Conservation (phyloP, 179 eudicot species). For the Actinidia arguta region DNA sequence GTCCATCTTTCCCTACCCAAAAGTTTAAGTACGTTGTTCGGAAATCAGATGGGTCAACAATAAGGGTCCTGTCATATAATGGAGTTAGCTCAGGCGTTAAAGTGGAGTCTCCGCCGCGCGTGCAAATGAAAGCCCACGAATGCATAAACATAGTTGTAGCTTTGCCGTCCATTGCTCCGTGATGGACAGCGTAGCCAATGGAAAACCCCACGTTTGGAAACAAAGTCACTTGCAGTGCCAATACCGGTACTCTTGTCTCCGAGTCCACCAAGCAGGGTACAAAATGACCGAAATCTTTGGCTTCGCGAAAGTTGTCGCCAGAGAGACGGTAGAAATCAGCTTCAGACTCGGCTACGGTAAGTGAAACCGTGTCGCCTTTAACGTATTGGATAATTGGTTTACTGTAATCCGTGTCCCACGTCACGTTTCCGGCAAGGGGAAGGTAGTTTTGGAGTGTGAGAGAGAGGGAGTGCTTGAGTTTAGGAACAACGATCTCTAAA, state of each 20-base stretch:
- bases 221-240: slow-evolving; percentile 43
- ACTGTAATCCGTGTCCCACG: not conserved
- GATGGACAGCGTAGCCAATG: slow-evolving; percentile 42
- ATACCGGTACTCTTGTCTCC: slow-evolving; percentile 5
- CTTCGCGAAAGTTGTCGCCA: not conserved
- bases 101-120: not conserved
- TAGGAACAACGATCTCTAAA: slow-evolving; percentile 37
- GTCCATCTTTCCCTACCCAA: slow-evolving; percentile 7
- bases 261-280: slow-evolving; percentile 22
- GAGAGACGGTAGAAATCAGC: not conserved
- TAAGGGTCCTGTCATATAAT: slow-evolving; percentile 36
- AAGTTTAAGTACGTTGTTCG: slow-evolving; percentile 22
- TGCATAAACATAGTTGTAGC: slow-evolving; percentile 39
- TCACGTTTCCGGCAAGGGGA: slow-evolving; percentile 42
- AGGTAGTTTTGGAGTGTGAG: slow-evolving; percentile 48
- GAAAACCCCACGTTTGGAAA: slow-evolving; percentile 43
- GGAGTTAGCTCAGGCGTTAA: slow-evolving; percentile 17
- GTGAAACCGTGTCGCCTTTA: not conserved
- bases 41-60: slow-evolving; percentile 32
- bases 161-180: slow-evolving; percentile 43
- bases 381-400: slow-evolving; percentile 25
- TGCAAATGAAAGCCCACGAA: slow-evolving; percentile 45
- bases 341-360: not conserved
- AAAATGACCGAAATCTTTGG: slow-evolving; percentile 12
- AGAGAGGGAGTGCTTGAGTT: slow-evolving; percentile 57